Percentiles rank a stretch among this genome's conserved stretches.
Evolutionary conservation across 805 yeast species (phyloP).

Genomic region (Barnettozyma botsteinii): DNA sequence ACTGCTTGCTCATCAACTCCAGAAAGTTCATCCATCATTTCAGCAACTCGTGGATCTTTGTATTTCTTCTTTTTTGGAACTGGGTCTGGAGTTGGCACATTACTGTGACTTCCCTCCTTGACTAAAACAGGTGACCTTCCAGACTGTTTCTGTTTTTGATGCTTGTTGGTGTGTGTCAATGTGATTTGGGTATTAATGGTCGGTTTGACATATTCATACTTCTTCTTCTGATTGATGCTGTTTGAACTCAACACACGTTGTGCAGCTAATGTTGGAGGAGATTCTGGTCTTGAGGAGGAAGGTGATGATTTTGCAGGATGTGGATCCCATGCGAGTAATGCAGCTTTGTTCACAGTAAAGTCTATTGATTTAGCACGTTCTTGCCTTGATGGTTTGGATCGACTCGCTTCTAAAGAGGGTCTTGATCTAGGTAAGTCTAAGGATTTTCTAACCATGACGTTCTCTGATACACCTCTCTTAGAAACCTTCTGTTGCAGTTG

Average conservation of each 20-base stretch:
- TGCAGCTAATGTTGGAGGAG: background rate
- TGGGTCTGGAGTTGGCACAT: background rate
- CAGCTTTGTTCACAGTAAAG: conserved; percentile 22
- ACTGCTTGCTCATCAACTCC: conserved; percentile 83
- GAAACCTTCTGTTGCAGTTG: background rate
- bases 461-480: background rate
- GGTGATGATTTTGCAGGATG: conserved; percentile 13
- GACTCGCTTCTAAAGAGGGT: conserved; percentile 1
- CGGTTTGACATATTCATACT: conserved; percentile 24
- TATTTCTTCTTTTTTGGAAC: conserved; percentile 8
- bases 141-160: background rate
- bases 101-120: background rate
- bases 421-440: conserved; percentile 17
- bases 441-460: conserved; percentile 7
- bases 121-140: background rate
- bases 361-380: conserved; percentile 25
- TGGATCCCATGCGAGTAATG: conserved; percentile 24
- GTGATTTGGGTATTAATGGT: conserved; percentile 24
- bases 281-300: conserved; percentile 2
- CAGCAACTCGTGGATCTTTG: conserved; percentile 20
- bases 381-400: conserved; percentile 6
- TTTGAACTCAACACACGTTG: background rate
- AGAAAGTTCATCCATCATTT: conserved; percentile 30
- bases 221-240: conserved; percentile 7
- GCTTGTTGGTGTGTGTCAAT: conserved; percentile 15